Conservation (phyloP, 306 rosid genomes). For the Citrullus colocynthis region DNA sequence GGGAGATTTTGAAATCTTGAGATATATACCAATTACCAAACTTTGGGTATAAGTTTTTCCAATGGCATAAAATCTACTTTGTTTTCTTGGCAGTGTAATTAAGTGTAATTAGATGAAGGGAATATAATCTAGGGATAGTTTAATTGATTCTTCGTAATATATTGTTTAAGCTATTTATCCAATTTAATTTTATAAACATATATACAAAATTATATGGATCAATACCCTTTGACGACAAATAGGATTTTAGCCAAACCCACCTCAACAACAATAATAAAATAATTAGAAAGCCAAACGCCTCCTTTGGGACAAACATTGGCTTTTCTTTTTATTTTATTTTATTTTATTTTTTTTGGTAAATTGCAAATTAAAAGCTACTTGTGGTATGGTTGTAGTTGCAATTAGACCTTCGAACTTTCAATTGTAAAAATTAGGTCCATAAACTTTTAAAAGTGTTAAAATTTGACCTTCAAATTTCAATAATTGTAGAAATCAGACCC, state of each 20-base stretch:
- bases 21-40: slow-evolving; percentile 5
- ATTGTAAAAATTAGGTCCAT: too few species aligned
- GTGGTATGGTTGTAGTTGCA: too few species aligned
- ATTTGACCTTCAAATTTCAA: too few species aligned
- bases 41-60: neutral
- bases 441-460: too few species aligned
- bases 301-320: neutral
- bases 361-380: too few species aligned
- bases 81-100: too few species aligned
- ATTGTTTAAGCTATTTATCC: neutral
- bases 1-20: neutral
- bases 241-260: neutral
- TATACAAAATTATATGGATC: neutral
- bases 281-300: neutral
- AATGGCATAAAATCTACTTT: neutral
- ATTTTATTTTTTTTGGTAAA: too few species aligned
- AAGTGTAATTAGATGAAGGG: neutral
- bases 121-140: neutral
- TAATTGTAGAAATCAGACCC: too few species aligned
- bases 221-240: neutral
- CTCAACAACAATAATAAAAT: too few species aligned
- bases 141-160: neutral
- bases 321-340: too few species aligned
- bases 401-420: too few species aligned
- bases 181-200: neutral